Percentiles rank a stretch among this genome's conserved stretches.
phyloP scores from a whole-genome alignment of 192 early-diverging fungal genomes.

The Coemansia sp. region DNA sequence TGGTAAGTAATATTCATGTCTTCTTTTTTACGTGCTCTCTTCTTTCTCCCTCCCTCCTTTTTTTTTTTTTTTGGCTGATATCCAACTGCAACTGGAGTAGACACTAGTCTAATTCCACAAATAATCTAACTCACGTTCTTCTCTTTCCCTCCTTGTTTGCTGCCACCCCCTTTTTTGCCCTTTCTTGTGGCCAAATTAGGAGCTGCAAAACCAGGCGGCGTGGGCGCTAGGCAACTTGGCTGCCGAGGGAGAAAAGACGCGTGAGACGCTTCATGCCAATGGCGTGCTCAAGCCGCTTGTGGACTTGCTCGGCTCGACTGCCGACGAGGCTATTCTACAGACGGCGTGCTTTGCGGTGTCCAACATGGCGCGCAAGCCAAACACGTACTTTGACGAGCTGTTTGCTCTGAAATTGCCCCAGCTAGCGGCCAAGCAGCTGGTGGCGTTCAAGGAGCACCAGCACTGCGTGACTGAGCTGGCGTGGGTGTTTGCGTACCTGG shows the following conservation, averaged over 20 bases:
- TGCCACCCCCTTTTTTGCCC: not conserved
- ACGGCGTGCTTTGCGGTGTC: slow-evolving; percentile 73
- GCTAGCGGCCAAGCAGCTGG: slow-evolving; percentile 55
- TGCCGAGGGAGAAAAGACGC: slow-evolving; percentile 71
- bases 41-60: no score
- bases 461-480: slow-evolving; percentile 63
- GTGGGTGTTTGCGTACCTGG: slow-evolving; percentile 69
- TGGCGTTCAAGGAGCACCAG: slow-evolving; percentile 24
- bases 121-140: not conserved
- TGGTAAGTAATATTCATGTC: slow-evolving; percentile 12
- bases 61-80: not conserved
- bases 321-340: slow-evolving; percentile 58
- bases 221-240: slow-evolving; percentile 97
- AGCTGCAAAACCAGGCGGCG: slow-evolving; percentile 83
- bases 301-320: slow-evolving; percentile 62
- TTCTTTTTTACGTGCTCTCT: not conserved
- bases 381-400: slow-evolving; percentile 55
- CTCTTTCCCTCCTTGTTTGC: no score
- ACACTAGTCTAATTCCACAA: not conserved
- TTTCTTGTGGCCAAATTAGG: slow-evolving; percentile 24
- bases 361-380: slow-evolving; percentile 66
- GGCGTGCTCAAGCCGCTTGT: slow-evolving; percentile 77
- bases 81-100: not conserved
- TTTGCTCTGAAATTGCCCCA: slow-evolving; percentile 52
- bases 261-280: slow-evolving; percentile 70